Conservation (phyloP, 1,284 basidiomycete genomes). For the Phellopilus nigrolimitatus region DNA sequence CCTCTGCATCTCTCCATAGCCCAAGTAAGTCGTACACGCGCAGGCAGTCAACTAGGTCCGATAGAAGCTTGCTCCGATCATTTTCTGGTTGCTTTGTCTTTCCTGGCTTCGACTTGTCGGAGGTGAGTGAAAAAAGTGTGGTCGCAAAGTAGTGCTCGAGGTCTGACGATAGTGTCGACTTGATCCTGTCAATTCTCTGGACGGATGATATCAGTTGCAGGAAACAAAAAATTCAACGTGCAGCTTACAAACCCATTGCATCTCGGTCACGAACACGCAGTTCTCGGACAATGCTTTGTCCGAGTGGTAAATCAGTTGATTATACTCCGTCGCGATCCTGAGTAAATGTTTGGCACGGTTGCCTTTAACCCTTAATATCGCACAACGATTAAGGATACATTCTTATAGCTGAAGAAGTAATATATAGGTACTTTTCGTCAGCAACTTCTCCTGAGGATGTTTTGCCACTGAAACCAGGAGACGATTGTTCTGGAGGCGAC, state of each 20-base stretch:
- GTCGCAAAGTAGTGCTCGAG: slow-evolving; percentile 18
- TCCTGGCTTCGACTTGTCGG: slow-evolving; percentile 39
- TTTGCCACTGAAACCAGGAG: slow-evolving; percentile 22
- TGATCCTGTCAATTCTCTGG: slow-evolving; percentile 20
- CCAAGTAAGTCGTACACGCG: slow-evolving; percentile 78
- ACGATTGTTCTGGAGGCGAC: slow-evolving; percentile 42
- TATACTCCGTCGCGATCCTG: slow-evolving; percentile 86
- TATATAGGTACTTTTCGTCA: slow-evolving; percentile 36
- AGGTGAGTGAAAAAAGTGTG: slow-evolving; percentile 35
- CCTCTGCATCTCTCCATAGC: slow-evolving; percentile 82
- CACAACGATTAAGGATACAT: too few species aligned
- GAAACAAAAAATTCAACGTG: slow-evolving; percentile 20
- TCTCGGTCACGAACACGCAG: slow-evolving; percentile 74
- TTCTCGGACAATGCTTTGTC: slow-evolving; percentile 74
- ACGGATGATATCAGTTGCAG: slow-evolving; percentile 10
- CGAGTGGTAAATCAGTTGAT: slow-evolving; percentile 86
- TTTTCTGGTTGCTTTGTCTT: slow-evolving; percentile 40
- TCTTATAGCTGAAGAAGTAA: too few species aligned
- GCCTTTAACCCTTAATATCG: slow-evolving; percentile 40
- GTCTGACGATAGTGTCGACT: slow-evolving; percentile 19
- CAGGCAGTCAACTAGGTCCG: slow-evolving; percentile 74
- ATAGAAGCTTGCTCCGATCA: slow-evolving; percentile 57
- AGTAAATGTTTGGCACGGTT: slow-evolving; percentile 79
- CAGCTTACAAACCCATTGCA: slow-evolving; percentile 74
- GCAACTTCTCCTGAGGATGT: slow-evolving; percentile 23